phyloP scores from a whole-genome alignment of 148 eudicot species.

The Euryodendron excelsum region DNA sequence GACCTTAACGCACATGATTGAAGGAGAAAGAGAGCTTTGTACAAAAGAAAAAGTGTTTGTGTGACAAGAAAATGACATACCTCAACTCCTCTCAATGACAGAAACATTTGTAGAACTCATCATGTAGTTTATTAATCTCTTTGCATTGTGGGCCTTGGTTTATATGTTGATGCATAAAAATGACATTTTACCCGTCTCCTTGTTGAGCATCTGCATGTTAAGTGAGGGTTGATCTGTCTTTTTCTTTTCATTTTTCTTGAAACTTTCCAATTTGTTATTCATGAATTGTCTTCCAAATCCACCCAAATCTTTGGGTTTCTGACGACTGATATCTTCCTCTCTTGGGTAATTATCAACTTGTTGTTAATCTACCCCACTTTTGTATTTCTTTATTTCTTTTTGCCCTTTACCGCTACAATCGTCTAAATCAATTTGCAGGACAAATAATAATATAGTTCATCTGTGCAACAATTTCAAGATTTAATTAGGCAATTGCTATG shows the following conservation, averaged over 20 bases:
- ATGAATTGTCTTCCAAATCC: too few species aligned
- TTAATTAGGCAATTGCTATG: too few species aligned
- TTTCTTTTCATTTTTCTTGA: neutral
- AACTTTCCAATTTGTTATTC: neutral
- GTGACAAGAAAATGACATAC: neutral
- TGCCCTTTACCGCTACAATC: too few species aligned
- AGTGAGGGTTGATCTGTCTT: neutral
- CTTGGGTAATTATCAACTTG: too few species aligned
- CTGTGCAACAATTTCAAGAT: too few species aligned
- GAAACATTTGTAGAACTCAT: neutral
- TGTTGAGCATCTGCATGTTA: neutral
- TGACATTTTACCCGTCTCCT: neutral
- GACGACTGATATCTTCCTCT: too few species aligned
- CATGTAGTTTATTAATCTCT: neutral
- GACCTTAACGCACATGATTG: neutral
- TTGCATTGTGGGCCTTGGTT: neutral
- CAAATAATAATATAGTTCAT: too few species aligned
- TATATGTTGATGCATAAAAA: neutral
- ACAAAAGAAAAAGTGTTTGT: neutral
- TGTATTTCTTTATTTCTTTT: too few species aligned
- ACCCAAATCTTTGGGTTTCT: too few species aligned
- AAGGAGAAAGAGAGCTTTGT: constrained; percentile 10
- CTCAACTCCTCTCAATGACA: neutral
- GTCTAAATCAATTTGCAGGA: too few species aligned
- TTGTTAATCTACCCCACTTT: too few species aligned